A percentile compares a stretch with the other conserved stretches of the same genome.
These are phyloP conservation scores for Dendrobium nobile DNA, from an alignment of 106 monocot species.

Conservation along the genomic window DNA sequence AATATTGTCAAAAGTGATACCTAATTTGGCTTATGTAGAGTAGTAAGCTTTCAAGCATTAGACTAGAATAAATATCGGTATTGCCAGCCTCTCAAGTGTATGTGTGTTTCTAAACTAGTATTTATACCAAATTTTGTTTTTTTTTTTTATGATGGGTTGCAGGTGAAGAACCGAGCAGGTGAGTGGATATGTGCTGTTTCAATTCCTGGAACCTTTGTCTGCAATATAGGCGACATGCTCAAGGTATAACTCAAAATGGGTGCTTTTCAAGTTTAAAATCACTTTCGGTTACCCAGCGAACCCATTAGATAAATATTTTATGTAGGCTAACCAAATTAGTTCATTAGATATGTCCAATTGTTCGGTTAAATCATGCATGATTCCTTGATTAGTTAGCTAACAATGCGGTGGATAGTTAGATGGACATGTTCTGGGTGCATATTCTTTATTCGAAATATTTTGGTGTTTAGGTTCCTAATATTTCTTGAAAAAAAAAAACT, in stretches of 20 bases:
- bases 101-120: neutral
- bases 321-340: neutral
- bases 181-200: slow-evolving; percentile 80
- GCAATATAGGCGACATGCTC: slow-evolving; percentile 96
- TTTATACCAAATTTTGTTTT: neutral
- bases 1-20: no score
- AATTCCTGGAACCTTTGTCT: slow-evolving; percentile 85
- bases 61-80: no score
- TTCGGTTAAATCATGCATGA: neutral
- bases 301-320: neutral
- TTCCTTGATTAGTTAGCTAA: neutral
- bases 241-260: slow-evolving; percentile 40
- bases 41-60: no score
- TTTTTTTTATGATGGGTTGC: slow-evolving; percentile 2
- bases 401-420: neutral
- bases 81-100: neutral
- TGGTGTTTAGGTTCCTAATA: neutral
- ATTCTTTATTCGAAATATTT: neutral
- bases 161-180: slow-evolving; percentile 79
- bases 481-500: neutral
- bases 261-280: neutral
- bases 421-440: no score
- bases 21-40: no score
- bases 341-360: neutral
- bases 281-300: neutral